Percentiles rank a stretch among this genome's conserved stretches.
phyloP scores from a whole-genome alignment of 208 protist genomes.

The Spongospora subterranea region DNA sequence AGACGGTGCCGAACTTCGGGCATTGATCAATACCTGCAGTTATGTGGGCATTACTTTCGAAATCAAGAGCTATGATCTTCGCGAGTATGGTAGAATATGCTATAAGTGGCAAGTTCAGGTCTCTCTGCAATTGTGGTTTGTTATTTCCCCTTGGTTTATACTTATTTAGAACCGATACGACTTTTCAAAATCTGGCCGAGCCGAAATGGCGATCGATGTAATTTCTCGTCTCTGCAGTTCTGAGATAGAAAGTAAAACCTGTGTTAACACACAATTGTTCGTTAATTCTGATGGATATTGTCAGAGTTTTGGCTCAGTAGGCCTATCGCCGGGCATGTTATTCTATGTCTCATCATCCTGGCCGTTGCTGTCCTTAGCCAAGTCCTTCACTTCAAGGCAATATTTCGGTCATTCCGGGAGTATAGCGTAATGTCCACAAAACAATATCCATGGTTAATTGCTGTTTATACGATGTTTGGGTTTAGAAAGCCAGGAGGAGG shows the following conservation, averaged over 20 bases:
- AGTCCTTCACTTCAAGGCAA: constrained; percentile 26
- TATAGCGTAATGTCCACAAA: constrained; percentile 23
- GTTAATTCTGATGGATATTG: background rate
- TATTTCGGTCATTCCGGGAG: constrained; percentile 16
- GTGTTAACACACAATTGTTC: background rate
- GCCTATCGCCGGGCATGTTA: background rate
- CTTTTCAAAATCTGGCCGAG: background rate
- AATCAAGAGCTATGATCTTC: constrained; percentile 33
- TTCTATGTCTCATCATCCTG: constrained; percentile 26
- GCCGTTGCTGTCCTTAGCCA: constrained; percentile 10
- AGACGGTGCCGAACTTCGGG: background rate
- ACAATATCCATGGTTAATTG: background rate
- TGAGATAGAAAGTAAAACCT: constrained; percentile 32
- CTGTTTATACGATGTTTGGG: background rate
- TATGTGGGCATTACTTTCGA: background rate
- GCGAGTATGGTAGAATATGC: background rate
- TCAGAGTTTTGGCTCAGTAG: constrained; percentile 3
- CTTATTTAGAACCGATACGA: background rate
- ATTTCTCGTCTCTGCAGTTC: background rate
- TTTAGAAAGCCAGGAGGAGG: background rate
- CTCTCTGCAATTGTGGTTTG: background rate
- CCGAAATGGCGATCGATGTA: background rate
- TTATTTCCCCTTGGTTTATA: constrained; percentile 20
- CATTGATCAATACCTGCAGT: background rate
- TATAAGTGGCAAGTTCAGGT: constrained; percentile 15